A percentile compares a stretch with the other conserved stretches of the same genome.
These are phyloP conservation scores for Aureobasidium namibiae DNA, from an alignment of 2,329 filamentous ascomycete species.

Conservation along the genomic window DNA sequence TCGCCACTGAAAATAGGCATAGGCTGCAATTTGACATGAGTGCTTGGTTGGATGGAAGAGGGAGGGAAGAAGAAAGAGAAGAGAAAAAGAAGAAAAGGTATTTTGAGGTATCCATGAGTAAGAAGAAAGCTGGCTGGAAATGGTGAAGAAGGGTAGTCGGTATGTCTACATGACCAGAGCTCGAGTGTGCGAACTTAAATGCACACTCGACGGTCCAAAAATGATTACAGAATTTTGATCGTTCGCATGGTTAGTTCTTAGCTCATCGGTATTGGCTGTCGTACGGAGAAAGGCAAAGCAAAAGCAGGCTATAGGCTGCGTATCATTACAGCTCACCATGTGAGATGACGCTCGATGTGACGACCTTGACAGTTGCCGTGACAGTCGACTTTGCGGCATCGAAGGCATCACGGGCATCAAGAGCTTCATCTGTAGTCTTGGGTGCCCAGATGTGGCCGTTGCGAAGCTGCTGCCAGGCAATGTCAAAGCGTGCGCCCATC, in stretches of 20 bases:
- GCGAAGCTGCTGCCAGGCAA: constrained; percentile 50
- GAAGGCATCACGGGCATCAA: background rate
- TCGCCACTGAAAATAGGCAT: constrained; percentile 66
- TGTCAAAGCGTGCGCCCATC: constrained; percentile 75
- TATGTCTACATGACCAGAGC: background rate
- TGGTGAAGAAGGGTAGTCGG: background rate
- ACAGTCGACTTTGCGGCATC: constrained; percentile 9
- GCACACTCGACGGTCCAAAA: background rate
- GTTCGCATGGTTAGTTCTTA: constrained; percentile 2
- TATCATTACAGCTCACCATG: constrained; percentile 22
- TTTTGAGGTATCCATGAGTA: constrained; percentile 12
- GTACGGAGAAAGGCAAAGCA: background rate
- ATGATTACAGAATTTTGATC: background rate
- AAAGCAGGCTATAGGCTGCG: background rate
- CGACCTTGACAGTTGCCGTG: constrained; percentile 6
- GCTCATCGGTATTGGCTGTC: constrained; percentile 7
- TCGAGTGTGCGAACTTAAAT: background rate
- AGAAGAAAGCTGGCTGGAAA: constrained; percentile 8
- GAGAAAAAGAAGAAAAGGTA: background rate
- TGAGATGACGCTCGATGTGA: constrained; percentile 16
- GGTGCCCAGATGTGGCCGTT: constrained; percentile 39
- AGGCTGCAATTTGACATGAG: constrained; percentile 99
- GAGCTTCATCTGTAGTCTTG: constrained; percentile 17
- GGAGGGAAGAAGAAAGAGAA: background rate
- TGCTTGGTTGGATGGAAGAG: constrained; percentile 48